Evolutionary conservation across 305 asterid genomes (phyloP).

Genomic region (Solanum hybrid): DNA sequence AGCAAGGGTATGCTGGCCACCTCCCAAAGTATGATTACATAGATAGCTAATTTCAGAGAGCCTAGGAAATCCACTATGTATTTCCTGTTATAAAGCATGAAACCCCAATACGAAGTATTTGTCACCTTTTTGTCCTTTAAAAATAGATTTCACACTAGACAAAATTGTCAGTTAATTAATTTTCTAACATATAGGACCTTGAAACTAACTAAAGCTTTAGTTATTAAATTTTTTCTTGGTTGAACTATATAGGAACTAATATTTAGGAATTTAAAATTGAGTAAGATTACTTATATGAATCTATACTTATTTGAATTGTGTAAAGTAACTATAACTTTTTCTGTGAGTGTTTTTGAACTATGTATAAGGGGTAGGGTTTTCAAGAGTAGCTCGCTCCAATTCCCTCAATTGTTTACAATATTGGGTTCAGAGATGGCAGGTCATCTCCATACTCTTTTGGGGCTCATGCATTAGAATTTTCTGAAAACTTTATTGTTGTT

Average conservation of each 20-base stretch:
- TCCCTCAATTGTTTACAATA: neutral
- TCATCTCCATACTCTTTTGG: neutral
- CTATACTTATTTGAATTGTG: neutral
- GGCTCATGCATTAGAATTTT: neutral
- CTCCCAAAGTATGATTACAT: neutral
- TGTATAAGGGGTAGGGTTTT: neutral
- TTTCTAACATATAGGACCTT: neutral
- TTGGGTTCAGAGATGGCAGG: neutral
- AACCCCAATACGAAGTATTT: neutral
- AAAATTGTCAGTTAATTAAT: neutral
- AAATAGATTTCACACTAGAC: neutral
- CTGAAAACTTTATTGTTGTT: neutral
- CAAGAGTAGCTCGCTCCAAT: neutral
- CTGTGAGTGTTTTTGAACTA: neutral
- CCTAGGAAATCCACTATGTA: neutral
- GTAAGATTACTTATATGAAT: neutral
- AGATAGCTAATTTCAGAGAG: neutral
- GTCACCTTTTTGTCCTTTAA: neutral
- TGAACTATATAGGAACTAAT: neutral
- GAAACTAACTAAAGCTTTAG: neutral
- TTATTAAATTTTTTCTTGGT: neutral
- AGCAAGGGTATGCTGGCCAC: neutral
- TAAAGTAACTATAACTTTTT: neutral
- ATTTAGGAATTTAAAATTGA: neutral
- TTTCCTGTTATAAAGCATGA: neutral